Conservation (phyloP, 2,329 filamentous ascomycete genomes). For the Venturiaceae sp. region DNA sequence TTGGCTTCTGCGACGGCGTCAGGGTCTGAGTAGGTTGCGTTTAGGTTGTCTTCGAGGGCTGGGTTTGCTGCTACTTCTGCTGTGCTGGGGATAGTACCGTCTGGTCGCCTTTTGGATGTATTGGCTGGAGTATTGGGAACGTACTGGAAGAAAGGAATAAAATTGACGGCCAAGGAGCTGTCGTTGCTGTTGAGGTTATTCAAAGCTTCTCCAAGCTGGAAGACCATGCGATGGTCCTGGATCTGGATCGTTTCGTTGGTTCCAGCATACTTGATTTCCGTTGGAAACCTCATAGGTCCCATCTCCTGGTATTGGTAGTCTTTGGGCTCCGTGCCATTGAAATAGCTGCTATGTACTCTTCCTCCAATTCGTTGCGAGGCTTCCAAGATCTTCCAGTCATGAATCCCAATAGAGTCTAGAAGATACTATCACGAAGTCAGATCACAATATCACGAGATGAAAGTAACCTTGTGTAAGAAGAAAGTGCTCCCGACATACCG, state of each 20-base stretch:
- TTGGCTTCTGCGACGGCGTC: slow-evolving; percentile 26
- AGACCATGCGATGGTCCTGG: slow-evolving; percentile 54
- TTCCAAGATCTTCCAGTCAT: slow-evolving; percentile 54
- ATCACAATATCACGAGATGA: too few relatives aligned
- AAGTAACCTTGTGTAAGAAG: background rate
- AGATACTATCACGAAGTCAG: slow-evolving; percentile 20
- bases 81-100: slow-evolving; percentile 43
- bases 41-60: slow-evolving; percentile 21
- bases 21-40: slow-evolving; percentile 21
- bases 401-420: slow-evolving; percentile 44
- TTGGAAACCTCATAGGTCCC: slow-evolving; percentile 57
- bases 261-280: slow-evolving; percentile 36
- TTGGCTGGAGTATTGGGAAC: slow-evolving; percentile 42
- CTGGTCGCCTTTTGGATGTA: slow-evolving; percentile 39
- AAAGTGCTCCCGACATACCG: too few relatives aligned
- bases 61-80: slow-evolving; percentile 38
- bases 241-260: slow-evolving; percentile 49
- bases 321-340: slow-evolving; percentile 46
- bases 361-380: slow-evolving; percentile 51
- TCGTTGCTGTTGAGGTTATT: slow-evolving; percentile 50
- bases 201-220: slow-evolving; percentile 50
- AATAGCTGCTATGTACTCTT: slow-evolving; percentile 53
- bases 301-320: slow-evolving; percentile 60
- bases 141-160: slow-evolving; percentile 53
- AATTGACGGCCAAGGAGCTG: slow-evolving; percentile 41